Evolutionary conservation across 2,329 filamentous ascomycete species (phyloP).

Genomic region (Colletotrichum sp.): DNA sequence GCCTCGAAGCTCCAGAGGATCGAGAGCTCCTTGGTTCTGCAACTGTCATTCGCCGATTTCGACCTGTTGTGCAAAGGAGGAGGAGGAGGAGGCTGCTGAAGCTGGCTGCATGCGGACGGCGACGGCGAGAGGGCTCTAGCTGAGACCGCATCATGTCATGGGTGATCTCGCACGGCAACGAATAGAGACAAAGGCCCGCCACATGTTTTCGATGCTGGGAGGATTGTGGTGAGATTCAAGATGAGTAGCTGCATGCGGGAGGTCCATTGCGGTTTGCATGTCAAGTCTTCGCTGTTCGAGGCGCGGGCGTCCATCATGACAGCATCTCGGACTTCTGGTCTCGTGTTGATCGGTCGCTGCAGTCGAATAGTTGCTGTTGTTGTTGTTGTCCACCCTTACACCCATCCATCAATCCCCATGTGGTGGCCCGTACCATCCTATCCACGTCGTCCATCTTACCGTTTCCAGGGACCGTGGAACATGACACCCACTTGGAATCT

Average conservation of each 20-base stretch:
- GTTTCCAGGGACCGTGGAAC: constrained; percentile 1
- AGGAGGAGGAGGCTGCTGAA: background rate
- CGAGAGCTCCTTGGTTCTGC: background rate
- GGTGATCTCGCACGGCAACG: constrained; percentile 13
- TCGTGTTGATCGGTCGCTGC: background rate
- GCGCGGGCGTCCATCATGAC: background rate
- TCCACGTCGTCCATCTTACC: background rate
- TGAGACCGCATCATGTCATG: constrained; percentile 9
- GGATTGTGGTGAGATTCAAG: background rate
- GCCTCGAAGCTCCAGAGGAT: background rate
- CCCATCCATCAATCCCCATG: background rate
- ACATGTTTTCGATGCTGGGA: constrained; percentile 5
- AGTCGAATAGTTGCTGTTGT: background rate
- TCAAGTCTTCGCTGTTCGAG: background rate
- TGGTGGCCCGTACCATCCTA: background rate
- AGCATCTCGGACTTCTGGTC: background rate
- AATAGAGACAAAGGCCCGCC: constrained; percentile 12
- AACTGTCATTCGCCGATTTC: constrained; percentile 7
- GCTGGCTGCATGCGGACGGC: constrained; percentile 11
- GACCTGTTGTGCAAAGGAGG: constrained; percentile 5
- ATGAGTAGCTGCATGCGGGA: constrained; percentile 10
- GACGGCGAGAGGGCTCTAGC: background rate
- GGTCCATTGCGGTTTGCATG: background rate
- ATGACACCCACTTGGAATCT: background rate
- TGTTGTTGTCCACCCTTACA: background rate